Base-by-base conservation (phyloP, 1,284 basidiomycete genomes). In the Peniophora sp. region DNA sequence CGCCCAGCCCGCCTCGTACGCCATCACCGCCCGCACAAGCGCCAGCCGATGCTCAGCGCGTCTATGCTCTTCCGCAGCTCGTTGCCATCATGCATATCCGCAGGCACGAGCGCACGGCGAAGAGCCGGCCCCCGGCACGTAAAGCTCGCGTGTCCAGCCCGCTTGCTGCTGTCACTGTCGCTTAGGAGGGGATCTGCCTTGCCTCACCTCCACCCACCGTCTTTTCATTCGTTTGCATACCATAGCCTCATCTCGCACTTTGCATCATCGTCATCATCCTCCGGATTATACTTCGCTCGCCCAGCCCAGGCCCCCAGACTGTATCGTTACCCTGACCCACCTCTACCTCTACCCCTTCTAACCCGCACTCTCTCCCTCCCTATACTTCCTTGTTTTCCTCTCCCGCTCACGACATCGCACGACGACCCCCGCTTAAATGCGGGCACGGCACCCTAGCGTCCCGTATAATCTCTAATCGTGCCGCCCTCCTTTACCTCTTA, bases 61-160 rank as follows among this genome's bases (percentile, higher is more conserved):
- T 63, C 11, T 54, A 67, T 19, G 55, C 63, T 3, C 61, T 66
- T 51, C 59, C 65, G 23, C 65, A 67, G 48, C 61, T 69, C 49
- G 64, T 68, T 25, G 67, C 67, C 16, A 57, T 61, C 8, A 61
- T 68, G 43, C 65, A 60, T 16, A 55, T 69, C 54, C 65, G 65
- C 32, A 57, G 63, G 44, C 61, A 62, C 22, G 66, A 66, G 27
- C 67, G 66, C 45, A 39, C 52, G 9, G 50, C 49, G 24, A 54
- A 52, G 25, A 22, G 22, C 24, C 36, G 48, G 6, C 41, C 48
- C 6, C 23, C 36, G n/a, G 20, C 48, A 9, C 20, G 19, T 9
- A 16, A 22, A 16, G 44, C 22, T 16, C 19, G 23, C 20, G 22
- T 24, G 14, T 22, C 44, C 11, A 45, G 44, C 23, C 44, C 44